Evolutionary conservation across 805 yeast species (phyloP).

Genomic region (Myxozyma lipomycoides): DNA sequence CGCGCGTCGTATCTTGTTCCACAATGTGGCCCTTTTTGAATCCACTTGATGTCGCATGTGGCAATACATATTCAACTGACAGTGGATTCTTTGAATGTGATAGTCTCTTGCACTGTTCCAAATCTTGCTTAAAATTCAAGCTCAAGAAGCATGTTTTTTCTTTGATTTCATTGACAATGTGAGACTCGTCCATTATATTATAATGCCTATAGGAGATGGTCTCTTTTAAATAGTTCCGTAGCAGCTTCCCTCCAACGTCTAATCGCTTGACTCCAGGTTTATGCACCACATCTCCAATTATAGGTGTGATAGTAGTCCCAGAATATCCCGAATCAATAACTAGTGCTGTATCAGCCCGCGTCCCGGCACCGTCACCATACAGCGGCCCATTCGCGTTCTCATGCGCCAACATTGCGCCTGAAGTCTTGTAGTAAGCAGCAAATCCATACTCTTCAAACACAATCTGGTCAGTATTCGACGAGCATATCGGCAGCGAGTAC

Average conservation of each 20-base stretch:
- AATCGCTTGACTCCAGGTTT: conserved; percentile 73
- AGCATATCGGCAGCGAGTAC: conserved; percentile 72
- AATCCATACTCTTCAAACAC: conserved; percentile 92
- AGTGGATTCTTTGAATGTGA: conserved; percentile 15
- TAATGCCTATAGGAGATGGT: conserved; percentile 85
- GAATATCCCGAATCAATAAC: conserved; percentile 87
- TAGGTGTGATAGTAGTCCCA: conserved; percentile 82
- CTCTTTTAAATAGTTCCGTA: conserved; percentile 81
- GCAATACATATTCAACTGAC: conserved; percentile 47
- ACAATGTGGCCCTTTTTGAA: conserved; percentile 57
- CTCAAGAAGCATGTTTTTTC: conserved; percentile 74
- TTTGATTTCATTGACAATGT: conserved; percentile 78
- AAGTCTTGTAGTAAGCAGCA: conserved; percentile 61
- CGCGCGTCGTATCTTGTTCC: background rate
- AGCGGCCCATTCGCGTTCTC: conserved; percentile 8
- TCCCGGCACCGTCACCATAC: background rate
- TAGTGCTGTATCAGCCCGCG: conserved; percentile 55
- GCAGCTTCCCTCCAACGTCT: conserved; percentile 80
- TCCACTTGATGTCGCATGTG: conserved; percentile 56
- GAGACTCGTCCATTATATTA: conserved; percentile 87
- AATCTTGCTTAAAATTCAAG: conserved; percentile 48
- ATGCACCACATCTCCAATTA: conserved; percentile 69
- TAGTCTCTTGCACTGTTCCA: conserved; percentile 35
- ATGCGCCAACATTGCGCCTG: conserved; percentile 36
- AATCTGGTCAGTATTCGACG: conserved; percentile 83